phyloP scores from a whole-genome alignment of 208 protist species.

The Leishmania aethiopica region DNA sequence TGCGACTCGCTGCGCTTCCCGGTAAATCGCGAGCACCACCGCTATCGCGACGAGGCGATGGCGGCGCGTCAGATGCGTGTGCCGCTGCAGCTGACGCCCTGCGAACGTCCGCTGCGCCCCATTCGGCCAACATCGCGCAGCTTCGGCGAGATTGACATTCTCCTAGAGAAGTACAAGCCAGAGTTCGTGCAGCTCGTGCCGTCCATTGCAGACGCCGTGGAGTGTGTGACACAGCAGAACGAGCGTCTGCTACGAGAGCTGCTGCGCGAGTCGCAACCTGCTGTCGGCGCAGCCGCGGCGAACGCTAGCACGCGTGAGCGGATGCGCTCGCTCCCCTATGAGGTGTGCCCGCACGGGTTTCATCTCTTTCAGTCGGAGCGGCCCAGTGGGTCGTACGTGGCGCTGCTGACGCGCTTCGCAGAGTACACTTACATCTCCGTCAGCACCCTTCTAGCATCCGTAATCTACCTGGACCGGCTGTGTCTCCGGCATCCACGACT shows the following conservation, averaged over 20 bases:
- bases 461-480: constrained; percentile 88
- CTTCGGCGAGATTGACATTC: constrained; percentile 73
- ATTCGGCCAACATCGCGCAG: constrained; percentile 12
- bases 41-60: constrained; percentile 37
- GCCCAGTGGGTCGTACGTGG: constrained; percentile 33
- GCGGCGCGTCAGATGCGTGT: constrained; percentile 39
- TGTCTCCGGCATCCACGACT: constrained; percentile 58
- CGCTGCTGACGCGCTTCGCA: constrained; percentile 36
- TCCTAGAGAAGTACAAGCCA: constrained; percentile 80
- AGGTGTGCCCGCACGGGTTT: constrained; percentile 33
- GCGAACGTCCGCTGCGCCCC: constrained; percentile 61
- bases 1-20: constrained; percentile 47
- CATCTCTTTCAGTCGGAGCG: constrained; percentile 33
- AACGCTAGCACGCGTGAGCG: constrained; percentile 16
- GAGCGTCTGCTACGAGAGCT: constrained; percentile 31
- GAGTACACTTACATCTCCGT: constrained; percentile 89
- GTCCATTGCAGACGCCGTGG: constrained; percentile 66
- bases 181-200: constrained; percentile 85
- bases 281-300: background rate
- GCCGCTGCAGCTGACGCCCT: constrained; percentile 64
- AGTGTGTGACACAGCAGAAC: constrained; percentile 53
- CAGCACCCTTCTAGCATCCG: constrained; percentile 62
- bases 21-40: constrained; percentile 27
- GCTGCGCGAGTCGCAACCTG: constrained; percentile 13
- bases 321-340: constrained; percentile 25